These are phyloP conservation scores for Phytophthora vignae DNA, from an alignment of 352 stramenopile genomes.

Conservation along the genomic window DNA sequence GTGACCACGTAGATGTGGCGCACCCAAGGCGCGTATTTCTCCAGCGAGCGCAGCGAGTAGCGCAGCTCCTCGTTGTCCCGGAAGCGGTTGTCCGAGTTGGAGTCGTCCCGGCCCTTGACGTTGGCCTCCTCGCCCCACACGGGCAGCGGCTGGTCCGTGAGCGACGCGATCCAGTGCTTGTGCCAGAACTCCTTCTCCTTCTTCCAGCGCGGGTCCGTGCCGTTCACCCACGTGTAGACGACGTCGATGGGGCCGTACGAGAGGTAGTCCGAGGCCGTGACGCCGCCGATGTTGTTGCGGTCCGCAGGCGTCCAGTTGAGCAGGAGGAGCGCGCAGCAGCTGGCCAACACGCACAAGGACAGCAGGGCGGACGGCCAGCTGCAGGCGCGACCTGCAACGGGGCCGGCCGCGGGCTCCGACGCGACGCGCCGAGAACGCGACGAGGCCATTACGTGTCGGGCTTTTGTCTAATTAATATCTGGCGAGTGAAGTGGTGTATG, in stretches of 20 bases:
- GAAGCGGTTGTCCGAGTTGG: constrained; percentile 92
- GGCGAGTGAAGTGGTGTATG: background rate
- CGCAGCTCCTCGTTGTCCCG: constrained; percentile 95
- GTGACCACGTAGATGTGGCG: constrained; percentile 95
- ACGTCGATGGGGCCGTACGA: constrained; percentile 93
- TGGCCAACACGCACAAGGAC: constrained; percentile 17
- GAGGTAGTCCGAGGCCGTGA: constrained; percentile 60
- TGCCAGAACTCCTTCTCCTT: constrained; percentile 90
- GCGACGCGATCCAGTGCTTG: constrained; percentile 87
- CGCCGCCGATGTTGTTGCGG: constrained; percentile 73
- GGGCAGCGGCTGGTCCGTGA: constrained; percentile 82
- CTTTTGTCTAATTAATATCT: constrained; percentile 14
- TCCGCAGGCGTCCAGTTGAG: constrained; percentile 31
- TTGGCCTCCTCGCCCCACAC: constrained; percentile 50
- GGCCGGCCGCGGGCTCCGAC: background rate
- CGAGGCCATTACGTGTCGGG: constrained; percentile 26
- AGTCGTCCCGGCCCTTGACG: constrained; percentile 72
- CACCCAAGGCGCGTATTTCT: constrained; percentile 96
- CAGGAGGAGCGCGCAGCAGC: constrained; percentile 17
- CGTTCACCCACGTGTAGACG: constrained; percentile 98
- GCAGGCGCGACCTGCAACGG: background rate
- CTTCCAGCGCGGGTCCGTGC: constrained; percentile 94
- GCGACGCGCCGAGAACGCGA: constrained; percentile 23
- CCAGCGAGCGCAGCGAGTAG: constrained; percentile 93
- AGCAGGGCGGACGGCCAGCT: constrained; percentile 9